Conservation (phyloP, 768 basidiomycete species). For the Suillus luteus region DNA sequence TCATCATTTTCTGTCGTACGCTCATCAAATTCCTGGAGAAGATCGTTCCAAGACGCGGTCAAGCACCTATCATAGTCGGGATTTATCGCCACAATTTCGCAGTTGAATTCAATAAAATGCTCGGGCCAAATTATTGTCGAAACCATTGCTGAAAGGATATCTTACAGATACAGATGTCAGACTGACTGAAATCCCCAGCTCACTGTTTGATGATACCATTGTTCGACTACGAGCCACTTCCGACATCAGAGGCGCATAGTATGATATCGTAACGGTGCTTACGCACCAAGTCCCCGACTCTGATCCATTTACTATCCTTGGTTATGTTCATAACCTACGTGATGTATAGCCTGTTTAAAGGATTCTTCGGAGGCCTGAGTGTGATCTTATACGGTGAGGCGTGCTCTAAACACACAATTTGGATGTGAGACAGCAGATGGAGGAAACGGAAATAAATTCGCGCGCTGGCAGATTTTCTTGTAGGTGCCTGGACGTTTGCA, state of each 20-base stretch:
- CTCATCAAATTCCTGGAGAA: slow-evolving; percentile 52
- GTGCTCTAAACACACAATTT: no score
- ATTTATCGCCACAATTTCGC: slow-evolving; percentile 51
- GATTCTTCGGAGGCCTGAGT: no score
- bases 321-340: no score
- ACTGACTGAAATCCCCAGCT: neutral
- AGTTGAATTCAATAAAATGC: slow-evolving; percentile 60
- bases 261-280: neutral
- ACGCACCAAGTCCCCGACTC: no score
- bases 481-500: no score
- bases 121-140: slow-evolving; percentile 24
- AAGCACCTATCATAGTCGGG: slow-evolving; percentile 56
- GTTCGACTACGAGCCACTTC: slow-evolving; percentile 6
- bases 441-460: no score
- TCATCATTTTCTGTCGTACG: slow-evolving; percentile 46
- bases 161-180: slow-evolving; percentile 3
- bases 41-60: slow-evolving; percentile 58
- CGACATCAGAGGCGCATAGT: slow-evolving; percentile 7
- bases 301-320: no score
- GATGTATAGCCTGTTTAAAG: no score
- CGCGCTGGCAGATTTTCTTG: no score
- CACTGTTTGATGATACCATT: neutral
- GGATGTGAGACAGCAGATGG: no score
- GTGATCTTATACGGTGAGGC: no score
- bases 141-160: neutral